A percentile compares a stretch with the other conserved stretches of the same genome.
phyloP scores from a whole-genome alignment of 352 stramenopile species.

The Phytophthora colocasiae region DNA sequence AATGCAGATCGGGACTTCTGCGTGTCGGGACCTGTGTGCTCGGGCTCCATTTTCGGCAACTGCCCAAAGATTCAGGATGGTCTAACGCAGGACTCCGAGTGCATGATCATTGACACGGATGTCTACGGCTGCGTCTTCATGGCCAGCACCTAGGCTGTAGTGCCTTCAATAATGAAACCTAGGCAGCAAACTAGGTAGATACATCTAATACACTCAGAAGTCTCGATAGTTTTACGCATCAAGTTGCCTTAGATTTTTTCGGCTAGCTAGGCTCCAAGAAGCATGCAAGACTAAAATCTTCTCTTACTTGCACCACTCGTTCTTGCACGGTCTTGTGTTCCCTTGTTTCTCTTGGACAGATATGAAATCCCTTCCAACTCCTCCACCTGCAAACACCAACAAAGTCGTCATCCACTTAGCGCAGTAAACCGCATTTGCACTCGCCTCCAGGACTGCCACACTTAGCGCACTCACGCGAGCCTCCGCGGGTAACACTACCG shows the following conservation, averaged over 20 bases:
- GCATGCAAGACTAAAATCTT: conserved; percentile 12
- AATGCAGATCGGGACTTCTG: conserved; percentile 27
- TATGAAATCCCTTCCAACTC: no score
- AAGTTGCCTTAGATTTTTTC: not conserved
- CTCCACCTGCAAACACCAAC: no score
- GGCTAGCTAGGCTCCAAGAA: conserved; percentile 6
- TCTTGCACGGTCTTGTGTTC: not conserved
- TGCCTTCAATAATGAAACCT: conserved; percentile 2
- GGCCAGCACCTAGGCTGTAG: conserved; percentile 27
- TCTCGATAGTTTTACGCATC: conserved; percentile 1
- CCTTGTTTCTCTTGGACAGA: not conserved
- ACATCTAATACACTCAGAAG: conserved; percentile 5
- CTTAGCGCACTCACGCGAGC: conserved; percentile 8
- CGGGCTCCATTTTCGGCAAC: conserved; percentile 41
- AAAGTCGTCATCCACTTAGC: conserved; percentile 17
- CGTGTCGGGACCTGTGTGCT: conserved; percentile 35
- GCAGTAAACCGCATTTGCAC: conserved; percentile 41
- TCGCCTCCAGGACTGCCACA: conserved; percentile 29
- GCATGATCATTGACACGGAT: conserved; percentile 34
- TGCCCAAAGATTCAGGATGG: conserved; percentile 43
- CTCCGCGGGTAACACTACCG: not conserved
- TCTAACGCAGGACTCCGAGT: conserved; percentile 36
- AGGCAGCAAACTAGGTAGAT: no score
- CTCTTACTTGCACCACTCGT: not conserved
- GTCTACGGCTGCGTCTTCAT: conserved; percentile 52